A percentile compares a stretch with the other conserved stretches of the same genome.
Evolutionary conservation across 257 asterid species (phyloP).

Genomic region (Lycium barbarum): DNA sequence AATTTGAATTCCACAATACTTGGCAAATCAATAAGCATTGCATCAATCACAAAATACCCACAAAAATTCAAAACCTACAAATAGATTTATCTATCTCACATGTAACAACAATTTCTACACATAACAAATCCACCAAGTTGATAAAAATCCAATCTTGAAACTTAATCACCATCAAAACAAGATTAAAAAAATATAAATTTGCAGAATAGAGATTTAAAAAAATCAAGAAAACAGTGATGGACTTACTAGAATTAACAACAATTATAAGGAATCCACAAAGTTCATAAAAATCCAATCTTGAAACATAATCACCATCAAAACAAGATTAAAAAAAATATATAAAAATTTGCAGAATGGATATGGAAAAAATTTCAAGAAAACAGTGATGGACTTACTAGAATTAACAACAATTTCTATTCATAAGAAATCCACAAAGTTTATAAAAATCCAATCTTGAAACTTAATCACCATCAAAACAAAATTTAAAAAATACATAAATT

Average conservation of each 20-base stretch:
- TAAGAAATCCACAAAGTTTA: too few relatives aligned
- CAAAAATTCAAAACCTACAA: background rate
- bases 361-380: background rate
- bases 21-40: background rate
- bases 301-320: too few relatives aligned
- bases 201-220: background rate
- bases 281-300: too few relatives aligned
- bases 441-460: too few relatives aligned
- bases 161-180: background rate
- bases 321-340: too few relatives aligned
- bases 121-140: background rate
- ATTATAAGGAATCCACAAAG: too few relatives aligned
- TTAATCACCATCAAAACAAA: too few relatives aligned
- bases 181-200: too few relatives aligned
- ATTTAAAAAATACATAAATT: too few relatives aligned
- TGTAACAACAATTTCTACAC: background rate
- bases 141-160: constrained; percentile 29
- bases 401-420: too few relatives aligned
- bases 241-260: too few relatives aligned
- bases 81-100: constrained; percentile 17
- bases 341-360: background rate
- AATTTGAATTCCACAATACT: background rate
- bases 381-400: too few relatives aligned
- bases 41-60: constrained; percentile 24
- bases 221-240: background rate